A percentile compares a stretch with the other conserved stretches of the same genome.
phyloP scores from a whole-genome alignment of 2,329 filamentous ascomycete species.

The Myriangium duriaei region DNA sequence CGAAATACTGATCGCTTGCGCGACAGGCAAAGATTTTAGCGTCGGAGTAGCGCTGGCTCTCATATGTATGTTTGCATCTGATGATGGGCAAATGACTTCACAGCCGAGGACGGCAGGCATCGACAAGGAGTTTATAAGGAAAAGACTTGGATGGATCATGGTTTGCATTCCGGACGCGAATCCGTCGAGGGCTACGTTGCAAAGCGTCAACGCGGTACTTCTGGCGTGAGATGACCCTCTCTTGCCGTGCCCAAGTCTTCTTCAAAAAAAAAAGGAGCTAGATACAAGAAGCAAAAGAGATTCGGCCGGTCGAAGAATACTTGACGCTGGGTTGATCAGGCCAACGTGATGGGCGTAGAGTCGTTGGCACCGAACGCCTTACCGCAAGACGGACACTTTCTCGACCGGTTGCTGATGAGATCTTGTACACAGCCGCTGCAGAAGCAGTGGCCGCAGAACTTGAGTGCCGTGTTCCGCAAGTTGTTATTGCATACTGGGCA shows the following conservation, averaged over 20 bases:
- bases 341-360: constrained; percentile 50
- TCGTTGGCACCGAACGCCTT: constrained; percentile 85
- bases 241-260: too few relatives aligned
- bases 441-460: constrained; percentile 90
- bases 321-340: too few relatives aligned
- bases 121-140: constrained; percentile 67
- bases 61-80: constrained; percentile 59
- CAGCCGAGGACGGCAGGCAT: constrained; percentile 6
- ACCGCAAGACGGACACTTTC: constrained; percentile 91
- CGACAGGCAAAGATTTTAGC: constrained; percentile 67
- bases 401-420: constrained; percentile 74
- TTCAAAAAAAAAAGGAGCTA: too few relatives aligned
- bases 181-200: constrained; percentile 71
- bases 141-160: constrained; percentile 70
- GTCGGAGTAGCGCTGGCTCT: constrained; percentile 66
- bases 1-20: constrained; percentile 51
- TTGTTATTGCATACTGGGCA: constrained; percentile 88
- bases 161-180: constrained; percentile 67
- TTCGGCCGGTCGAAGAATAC: too few relatives aligned
- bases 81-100: constrained; percentile 39
- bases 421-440: constrained; percentile 85
- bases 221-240: constrained; percentile 49
- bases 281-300: constrained; percentile 1
- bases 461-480: constrained; percentile 88
- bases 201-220: constrained; percentile 83